These are phyloP conservation scores for Cyclotella choctawhatcheeana DNA, from an alignment of 108 stramenopile species.

Conservation along the genomic window DNA sequence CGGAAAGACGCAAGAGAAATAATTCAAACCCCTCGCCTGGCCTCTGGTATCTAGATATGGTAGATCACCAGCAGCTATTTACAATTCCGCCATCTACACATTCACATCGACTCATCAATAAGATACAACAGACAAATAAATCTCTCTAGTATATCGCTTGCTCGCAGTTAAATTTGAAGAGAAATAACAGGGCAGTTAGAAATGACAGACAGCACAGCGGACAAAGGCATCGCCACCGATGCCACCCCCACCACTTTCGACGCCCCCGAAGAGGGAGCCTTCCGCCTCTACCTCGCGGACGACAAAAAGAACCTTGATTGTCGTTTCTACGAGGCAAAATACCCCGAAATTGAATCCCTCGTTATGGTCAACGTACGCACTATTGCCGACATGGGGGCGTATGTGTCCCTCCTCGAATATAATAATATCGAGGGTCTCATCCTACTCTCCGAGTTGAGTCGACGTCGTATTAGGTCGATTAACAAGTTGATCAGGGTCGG, in stretches of 20 bases:
- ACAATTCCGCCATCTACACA: too few species aligned
- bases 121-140: too few species aligned
- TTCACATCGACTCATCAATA: too few species aligned
- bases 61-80: too few species aligned
- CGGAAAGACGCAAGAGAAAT: too few species aligned
- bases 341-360: constrained; percentile 95
- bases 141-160: too few species aligned
- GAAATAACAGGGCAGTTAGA: too few species aligned
- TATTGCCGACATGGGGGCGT: constrained; percentile 99
- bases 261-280: constrained; percentile 53
- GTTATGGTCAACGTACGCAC: constrained; percentile 97
- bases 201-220: constrained; percentile 7
- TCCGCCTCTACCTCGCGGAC: constrained; percentile 82
- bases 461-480: constrained; percentile 98
- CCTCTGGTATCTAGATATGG: too few species aligned
- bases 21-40: too few species aligned
- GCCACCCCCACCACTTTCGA: constrained; percentile 57
- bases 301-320: constrained; percentile 92
- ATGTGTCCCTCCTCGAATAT: constrained; percentile 98
- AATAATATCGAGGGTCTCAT: constrained; percentile 99
- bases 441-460: constrained; percentile 92
- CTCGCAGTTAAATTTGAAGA: too few species aligned
- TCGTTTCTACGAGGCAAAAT: constrained; percentile 97
- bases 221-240: constrained; percentile 31
- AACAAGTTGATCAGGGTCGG: constrained; percentile 99